These are phyloP conservation scores for Carex myosuroides DNA, from an alignment of 176 grass and related monocot genomes.

Conservation along the genomic window DNA sequence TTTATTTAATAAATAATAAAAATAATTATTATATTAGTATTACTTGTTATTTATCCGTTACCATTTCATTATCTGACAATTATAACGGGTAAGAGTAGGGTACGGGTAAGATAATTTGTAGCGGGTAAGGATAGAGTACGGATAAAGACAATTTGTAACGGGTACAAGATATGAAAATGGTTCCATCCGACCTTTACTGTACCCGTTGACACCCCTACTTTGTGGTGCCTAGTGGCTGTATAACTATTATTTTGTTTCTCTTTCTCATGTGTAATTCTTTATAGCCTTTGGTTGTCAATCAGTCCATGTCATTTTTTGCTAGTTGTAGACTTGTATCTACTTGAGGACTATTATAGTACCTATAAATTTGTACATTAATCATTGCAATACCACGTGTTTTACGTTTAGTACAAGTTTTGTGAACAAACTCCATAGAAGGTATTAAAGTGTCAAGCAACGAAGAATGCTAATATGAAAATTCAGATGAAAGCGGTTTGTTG, in stretches of 20 bases:
- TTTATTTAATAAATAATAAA: no score
- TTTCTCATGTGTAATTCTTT: background rate
- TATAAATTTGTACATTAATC: constrained; percentile 3
- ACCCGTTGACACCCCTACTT: no score
- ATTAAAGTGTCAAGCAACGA: background rate
- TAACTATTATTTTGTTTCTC: background rate
- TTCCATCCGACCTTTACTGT: no score
- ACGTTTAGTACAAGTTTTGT: background rate
- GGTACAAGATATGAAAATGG: no score
- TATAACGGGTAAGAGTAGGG: no score
- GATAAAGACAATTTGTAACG: no score
- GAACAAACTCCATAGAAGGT: background rate
- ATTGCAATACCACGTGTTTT: background rate
- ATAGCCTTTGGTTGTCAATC: constrained; percentile 11
- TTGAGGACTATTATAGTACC: background rate
- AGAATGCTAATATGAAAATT: background rate
- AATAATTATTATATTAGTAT: no score
- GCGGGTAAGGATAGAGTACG: no score
- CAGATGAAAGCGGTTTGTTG: background rate
- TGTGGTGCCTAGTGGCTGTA: background rate
- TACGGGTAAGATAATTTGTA: no score
- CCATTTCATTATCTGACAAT: no score
- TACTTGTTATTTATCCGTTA: no score
- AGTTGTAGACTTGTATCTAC: background rate
- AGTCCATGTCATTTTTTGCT: background rate